Evolutionary conservation across 164 flowering plant genomes (phyloP).

Genomic region (Vitis riparia): DNA sequence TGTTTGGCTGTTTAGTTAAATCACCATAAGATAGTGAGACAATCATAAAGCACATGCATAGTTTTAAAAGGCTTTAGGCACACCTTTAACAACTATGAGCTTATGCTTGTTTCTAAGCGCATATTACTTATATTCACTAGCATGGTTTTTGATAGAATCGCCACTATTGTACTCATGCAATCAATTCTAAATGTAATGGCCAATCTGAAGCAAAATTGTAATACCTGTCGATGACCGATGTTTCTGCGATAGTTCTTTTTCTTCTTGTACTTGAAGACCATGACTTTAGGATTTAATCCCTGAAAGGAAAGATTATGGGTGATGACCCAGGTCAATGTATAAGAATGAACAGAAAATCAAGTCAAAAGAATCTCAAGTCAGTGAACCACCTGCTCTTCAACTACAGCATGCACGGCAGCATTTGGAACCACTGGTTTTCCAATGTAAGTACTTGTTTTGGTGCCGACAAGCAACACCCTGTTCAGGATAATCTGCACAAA

Average conservation of each 20-base stretch:
- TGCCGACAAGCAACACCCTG: conserved; percentile 89
- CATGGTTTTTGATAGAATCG: too few species aligned
- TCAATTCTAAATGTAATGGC: too few species aligned
- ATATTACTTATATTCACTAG: too few species aligned
- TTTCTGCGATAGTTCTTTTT: conserved; percentile 83
- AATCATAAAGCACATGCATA: not conserved
- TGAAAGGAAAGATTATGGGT: conserved; percentile 7
- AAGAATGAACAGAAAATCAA: not conserved
- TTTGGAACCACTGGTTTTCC: conserved; percentile 86
- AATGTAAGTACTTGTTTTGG: conserved; percentile 72
- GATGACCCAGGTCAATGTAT: not conserved
- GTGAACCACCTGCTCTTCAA: conserved; percentile 78
- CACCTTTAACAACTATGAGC: too few species aligned
- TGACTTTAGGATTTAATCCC: conserved; percentile 69
- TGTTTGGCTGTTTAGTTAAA: conserved; percentile 66
- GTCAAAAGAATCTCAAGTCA: not conserved
- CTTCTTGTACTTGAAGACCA: conserved; percentile 87
- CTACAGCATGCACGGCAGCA: conserved; percentile 94
- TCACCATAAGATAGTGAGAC: not conserved
- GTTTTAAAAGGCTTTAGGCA: not conserved
- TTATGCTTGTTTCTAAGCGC: too few species aligned
- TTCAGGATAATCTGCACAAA: conserved; percentile 67
- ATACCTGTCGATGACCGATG: conserved; percentile 94
- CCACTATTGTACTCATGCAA: too few species aligned
- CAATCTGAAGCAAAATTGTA: not conserved